Percentiles rank a stretch among this genome's conserved stretches.
These are phyloP conservation scores for Penicillium oxalicum DNA, from an alignment of 2,329 filamentous ascomycete genomes.

Conservation along the genomic window DNA sequence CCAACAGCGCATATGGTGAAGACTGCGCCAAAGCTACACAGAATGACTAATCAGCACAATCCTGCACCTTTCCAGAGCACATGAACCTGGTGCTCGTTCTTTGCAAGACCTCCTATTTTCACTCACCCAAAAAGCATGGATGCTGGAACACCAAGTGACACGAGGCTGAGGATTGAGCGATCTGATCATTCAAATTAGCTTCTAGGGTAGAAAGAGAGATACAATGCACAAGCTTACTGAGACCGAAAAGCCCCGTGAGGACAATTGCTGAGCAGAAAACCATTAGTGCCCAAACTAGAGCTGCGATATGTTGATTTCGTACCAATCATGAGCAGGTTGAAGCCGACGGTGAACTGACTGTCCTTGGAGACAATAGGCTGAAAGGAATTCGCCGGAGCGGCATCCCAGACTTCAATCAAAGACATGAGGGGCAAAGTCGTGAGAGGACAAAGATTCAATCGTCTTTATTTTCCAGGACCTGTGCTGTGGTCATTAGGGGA, in stretches of 20 bases:
- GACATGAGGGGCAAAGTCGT: conserved; percentile 45
- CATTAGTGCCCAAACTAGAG: conserved; percentile 8
- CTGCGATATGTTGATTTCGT: conserved; percentile 17
- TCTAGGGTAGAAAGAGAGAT: neutral
- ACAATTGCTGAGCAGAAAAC: conserved; percentile 48
- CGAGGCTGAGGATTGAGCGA: conserved; percentile 70
- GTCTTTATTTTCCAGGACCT: neutral
- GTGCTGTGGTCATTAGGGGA: conserved; percentile 3
- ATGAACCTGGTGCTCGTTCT: no score
- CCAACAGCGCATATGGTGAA: conserved; percentile 99
- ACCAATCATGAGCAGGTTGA: conserved; percentile 66
- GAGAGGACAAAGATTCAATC: neutral
- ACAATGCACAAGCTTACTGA: conserved; percentile 57
- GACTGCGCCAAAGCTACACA: conserved; percentile 74
- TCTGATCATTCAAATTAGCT: conserved; percentile 48
- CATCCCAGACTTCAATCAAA: conserved; percentile 87
- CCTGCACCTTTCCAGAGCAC: neutral
- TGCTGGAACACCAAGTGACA: conserved; percentile 74
- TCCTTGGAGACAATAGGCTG: conserved; percentile 72
- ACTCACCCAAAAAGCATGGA: conserved; percentile 84
- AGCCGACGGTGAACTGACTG: conserved; percentile 76
- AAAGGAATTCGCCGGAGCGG: conserved; percentile 81
- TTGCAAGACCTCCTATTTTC: neutral
- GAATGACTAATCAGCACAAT: neutral
- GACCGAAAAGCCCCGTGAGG: conserved; percentile 71